Evolutionary conservation across 2,329 filamentous ascomycete genomes (phyloP).

Genomic region (Colletotrichum sidae): DNA sequence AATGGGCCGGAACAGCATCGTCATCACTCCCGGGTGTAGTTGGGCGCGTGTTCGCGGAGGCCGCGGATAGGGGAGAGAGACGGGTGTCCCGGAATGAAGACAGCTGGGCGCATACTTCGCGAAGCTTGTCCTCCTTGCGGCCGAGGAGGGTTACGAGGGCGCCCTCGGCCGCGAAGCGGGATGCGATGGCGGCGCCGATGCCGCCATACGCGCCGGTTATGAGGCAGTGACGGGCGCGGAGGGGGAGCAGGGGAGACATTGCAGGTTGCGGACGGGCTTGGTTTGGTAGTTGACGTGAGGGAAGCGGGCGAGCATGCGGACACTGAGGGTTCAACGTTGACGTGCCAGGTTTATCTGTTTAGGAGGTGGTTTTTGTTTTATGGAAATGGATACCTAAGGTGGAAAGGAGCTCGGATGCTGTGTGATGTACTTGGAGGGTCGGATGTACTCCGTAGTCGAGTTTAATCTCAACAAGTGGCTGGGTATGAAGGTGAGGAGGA

Average conservation of each 20-base stretch:
- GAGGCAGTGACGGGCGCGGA: slow-evolving; percentile 63
- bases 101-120: slow-evolving; percentile 51
- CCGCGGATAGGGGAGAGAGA: slow-evolving; percentile 39
- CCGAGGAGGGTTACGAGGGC: slow-evolving; percentile 71
- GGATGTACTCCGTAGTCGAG: too few species aligned
- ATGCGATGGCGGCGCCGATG: slow-evolving; percentile 76
- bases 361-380: too few species aligned
- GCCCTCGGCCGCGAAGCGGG: slow-evolving; percentile 72
- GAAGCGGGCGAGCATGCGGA: too few species aligned
- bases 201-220: slow-evolving; percentile 78
- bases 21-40: slow-evolving; percentile 1
- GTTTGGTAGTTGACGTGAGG: not conserved
- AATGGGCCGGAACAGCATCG: slow-evolving; percentile 14
- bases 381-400: too few species aligned
- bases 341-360: too few species aligned
- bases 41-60: slow-evolving; percentile 2
- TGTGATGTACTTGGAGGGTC: too few species aligned
- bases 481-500: not conserved
- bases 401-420: too few species aligned
- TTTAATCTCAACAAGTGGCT: too few species aligned
- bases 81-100: slow-evolving; percentile 32
- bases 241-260: slow-evolving; percentile 36
- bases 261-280: not conserved
- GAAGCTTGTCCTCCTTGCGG: slow-evolving; percentile 61
- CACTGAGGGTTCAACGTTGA: too few species aligned